These are phyloP conservation scores for Tephrocybe rancida DNA, from an alignment of 768 basidiomycete genomes.

Conservation along the genomic window DNA sequence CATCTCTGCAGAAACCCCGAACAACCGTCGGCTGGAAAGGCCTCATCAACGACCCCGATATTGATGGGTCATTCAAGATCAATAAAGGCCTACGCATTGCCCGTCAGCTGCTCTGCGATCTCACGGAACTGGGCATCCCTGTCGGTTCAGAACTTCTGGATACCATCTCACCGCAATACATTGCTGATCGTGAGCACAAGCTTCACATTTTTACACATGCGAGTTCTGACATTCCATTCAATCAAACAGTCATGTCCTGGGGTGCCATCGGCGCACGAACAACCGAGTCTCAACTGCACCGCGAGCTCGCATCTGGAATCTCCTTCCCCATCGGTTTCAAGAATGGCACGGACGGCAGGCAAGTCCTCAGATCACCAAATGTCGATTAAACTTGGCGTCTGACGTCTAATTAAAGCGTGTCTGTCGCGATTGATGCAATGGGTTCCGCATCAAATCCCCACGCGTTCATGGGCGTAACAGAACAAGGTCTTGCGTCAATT, in stretches of 20 bases:
- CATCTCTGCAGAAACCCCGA: conserved; percentile 75
- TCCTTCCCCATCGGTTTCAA: conserved; percentile 99
- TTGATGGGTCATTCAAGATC: conserved; percentile 93
- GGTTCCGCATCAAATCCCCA: conserved; percentile 88
- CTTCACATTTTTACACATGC: no score
- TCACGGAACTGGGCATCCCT: conserved; percentile 87
- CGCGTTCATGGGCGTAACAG: conserved; percentile 94
- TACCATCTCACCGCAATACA: conserved; percentile 75
- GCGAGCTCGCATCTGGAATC: conserved; percentile 93
- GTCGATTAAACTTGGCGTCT: neutral
- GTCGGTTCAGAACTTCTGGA: conserved; percentile 95
- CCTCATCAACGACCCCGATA: conserved; percentile 91
- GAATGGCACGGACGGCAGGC: conserved; percentile 96
- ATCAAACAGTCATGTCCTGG: conserved; percentile 71
- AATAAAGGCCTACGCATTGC: conserved; percentile 95
- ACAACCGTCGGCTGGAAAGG: conserved; percentile 99
- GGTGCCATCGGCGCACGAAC: conserved; percentile 97
- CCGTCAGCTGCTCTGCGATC: conserved; percentile 87
- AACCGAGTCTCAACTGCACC: conserved; percentile 96
- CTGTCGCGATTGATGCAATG: conserved; percentile 97
- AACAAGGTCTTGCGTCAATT: conserved; percentile 90
- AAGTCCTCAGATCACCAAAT: conserved; percentile 7
- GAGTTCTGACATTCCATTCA: conserved; percentile 3
- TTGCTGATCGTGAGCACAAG: conserved; percentile 69
- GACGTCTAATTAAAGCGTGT: conserved; percentile 47